Conservation (phyloP, 495 filamentous ascomycete species). For the Podospora pseudoanserina region DNA sequence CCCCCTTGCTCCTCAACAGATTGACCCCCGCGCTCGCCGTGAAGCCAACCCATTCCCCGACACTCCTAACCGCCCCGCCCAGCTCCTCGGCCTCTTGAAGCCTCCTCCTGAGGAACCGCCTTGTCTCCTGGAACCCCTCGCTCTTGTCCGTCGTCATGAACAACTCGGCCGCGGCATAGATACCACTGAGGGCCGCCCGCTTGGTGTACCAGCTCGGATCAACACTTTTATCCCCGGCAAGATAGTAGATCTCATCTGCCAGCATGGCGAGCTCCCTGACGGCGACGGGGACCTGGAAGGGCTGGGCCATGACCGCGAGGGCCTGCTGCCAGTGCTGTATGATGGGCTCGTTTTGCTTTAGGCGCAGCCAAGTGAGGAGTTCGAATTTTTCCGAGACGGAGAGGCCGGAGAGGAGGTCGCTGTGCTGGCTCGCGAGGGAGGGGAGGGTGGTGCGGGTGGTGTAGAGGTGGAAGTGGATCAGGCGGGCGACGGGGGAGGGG, state of each 20-base stretch:
- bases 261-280: slow-evolving; percentile 74
- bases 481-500: slow-evolving; percentile 64
- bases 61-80: slow-evolving; percentile 54
- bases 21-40: slow-evolving; percentile 62
- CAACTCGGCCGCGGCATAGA: slow-evolving; percentile 83
- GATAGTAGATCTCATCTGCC: slow-evolving; percentile 80
- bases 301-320: slow-evolving; percentile 81
- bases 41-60: slow-evolving; percentile 74
- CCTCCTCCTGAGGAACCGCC: slow-evolving; percentile 70
- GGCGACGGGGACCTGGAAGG: slow-evolving; percentile 69
- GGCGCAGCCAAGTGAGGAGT: slow-evolving; percentile 62
- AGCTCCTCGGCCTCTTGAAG: slow-evolving; percentile 64
- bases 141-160: slow-evolving; percentile 88
- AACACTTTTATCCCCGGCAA: slow-evolving; percentile 76
- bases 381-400: slow-evolving; percentile 55
- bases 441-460: slow-evolving; percentile 56
- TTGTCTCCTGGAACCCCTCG: slow-evolving; percentile 64
- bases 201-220: slow-evolving; percentile 91
- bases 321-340: slow-evolving; percentile 81
- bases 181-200: slow-evolving; percentile 66
- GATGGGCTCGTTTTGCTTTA: slow-evolving; percentile 67
- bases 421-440: slow-evolving; percentile 34
- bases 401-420: slow-evolving; percentile 32
- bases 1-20: slow-evolving; percentile 61
- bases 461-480: slow-evolving; percentile 78